phyloP scores from a whole-genome alignment of 2,329 filamentous ascomycete species.

The Penicillium carneum region DNA sequence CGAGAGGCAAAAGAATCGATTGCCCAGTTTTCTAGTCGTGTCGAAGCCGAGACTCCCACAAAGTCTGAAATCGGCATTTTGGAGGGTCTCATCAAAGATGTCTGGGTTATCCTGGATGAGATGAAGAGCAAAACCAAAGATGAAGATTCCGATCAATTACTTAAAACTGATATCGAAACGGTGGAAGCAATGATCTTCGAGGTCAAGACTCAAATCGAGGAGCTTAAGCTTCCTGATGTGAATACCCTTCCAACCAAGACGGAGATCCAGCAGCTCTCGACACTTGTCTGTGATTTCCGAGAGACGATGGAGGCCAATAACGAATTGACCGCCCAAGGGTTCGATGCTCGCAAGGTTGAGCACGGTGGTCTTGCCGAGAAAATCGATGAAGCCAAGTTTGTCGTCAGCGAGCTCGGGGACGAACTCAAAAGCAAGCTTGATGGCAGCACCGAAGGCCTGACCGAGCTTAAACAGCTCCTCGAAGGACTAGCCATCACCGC shows the following conservation, averaged over 20 bases:
- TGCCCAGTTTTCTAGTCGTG: conserved; percentile 67
- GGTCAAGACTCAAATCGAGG: conserved; percentile 78
- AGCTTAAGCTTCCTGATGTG: conserved; percentile 74
- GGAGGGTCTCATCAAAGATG: conserved; percentile 78
- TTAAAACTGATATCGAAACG: conserved; percentile 81
- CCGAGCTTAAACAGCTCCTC: conserved; percentile 63
- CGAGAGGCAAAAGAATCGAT: conserved; percentile 78
- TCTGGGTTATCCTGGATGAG: conserved; percentile 78
- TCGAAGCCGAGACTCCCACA: conserved; percentile 72
- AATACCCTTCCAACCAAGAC: conserved; percentile 76
- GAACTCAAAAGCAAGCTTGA: conserved; percentile 78
- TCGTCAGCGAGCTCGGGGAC: conserved; percentile 79
- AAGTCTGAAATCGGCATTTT: conserved; percentile 81
- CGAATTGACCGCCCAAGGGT: conserved; percentile 76
- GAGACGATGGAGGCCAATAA: conserved; percentile 72
- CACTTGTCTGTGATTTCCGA: conserved; percentile 72
- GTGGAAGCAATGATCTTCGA: conserved; percentile 84
- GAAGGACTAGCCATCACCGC: conserved; percentile 72
- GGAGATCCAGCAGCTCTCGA: conserved; percentile 73
- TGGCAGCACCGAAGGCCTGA: conserved; percentile 73
- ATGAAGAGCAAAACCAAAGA: conserved; percentile 56
- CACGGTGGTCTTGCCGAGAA: conserved; percentile 78
- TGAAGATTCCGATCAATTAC: conserved; percentile 67
- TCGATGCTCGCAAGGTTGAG: conserved; percentile 84
- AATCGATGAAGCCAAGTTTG: conserved; percentile 77